Conservation (phyloP, 2,329 filamentous ascomycete genomes). For the Fusarium neocosmosporiellum region DNA sequence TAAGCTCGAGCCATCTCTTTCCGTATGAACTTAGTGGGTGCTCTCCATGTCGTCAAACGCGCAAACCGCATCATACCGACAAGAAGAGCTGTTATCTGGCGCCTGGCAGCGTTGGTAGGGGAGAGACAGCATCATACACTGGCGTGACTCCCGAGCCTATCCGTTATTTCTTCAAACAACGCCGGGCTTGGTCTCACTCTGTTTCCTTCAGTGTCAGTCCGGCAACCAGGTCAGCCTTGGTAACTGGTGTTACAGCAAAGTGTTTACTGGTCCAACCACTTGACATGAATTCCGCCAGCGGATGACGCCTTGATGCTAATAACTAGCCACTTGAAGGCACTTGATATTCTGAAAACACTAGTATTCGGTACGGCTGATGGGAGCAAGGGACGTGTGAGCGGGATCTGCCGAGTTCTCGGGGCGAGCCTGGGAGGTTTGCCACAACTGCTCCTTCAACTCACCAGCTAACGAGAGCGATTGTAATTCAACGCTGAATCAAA, state of each 20-base stretch:
- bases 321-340: neutral
- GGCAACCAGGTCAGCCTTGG: constrained; percentile 36
- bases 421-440: neutral
- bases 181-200: constrained; percentile 66
- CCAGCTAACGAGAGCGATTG: neutral
- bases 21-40: constrained; percentile 65
- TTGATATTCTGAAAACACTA: neutral
- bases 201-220: constrained; percentile 56
- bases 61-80: constrained; percentile 71
- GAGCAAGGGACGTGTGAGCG: neutral
- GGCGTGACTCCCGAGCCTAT: constrained; percentile 73
- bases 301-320: constrained; percentile 20
- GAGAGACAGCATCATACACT: constrained; percentile 70
- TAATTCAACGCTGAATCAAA: neutral
- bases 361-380: neutral
- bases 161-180: constrained; percentile 73
- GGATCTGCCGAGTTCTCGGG: neutral
- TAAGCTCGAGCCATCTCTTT: constrained; percentile 13
- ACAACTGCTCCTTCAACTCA: neutral
- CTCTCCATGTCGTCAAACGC: constrained; percentile 68
- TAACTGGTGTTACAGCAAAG: constrained; percentile 67
- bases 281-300: constrained; percentile 65
- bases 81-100: constrained; percentile 52
- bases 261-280: constrained; percentile 73
- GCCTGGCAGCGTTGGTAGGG: constrained; percentile 63